Evolutionary conservation across 2,329 filamentous ascomycete genomes (phyloP).

Genomic region (Pseudodiploospora longispora): DNA sequence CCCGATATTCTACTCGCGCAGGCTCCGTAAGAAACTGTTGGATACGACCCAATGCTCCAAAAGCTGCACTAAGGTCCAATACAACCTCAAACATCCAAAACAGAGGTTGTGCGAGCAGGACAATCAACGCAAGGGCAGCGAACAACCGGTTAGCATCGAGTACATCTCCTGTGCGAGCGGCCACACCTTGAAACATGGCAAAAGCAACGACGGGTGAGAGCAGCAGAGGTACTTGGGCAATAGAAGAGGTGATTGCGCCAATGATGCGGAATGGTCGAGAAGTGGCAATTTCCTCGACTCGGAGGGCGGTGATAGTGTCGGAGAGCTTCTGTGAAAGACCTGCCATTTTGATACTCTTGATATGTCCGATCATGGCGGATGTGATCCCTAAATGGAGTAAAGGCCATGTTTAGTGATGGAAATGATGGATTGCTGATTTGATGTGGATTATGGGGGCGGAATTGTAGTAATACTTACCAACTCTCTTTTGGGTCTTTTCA

Average conservation of each 20-base stretch:
- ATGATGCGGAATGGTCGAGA: constrained; percentile 27
- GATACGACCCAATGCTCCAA: constrained; percentile 34
- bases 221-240: constrained; percentile 24
- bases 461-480: constrained; percentile 13
- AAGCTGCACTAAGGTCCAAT: constrained; percentile 27
- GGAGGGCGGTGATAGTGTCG: constrained; percentile 19
- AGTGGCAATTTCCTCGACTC: constrained; percentile 27
- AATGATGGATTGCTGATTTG: neutral
- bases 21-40: constrained; percentile 25
- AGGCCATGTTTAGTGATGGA: no score
- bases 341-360: constrained; percentile 35
- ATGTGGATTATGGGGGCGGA: fast-evolving
- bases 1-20: constrained; percentile 18
- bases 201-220: constrained; percentile 32
- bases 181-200: constrained; percentile 25
- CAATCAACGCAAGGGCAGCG: constrained; percentile 32
- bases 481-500: constrained; percentile 17
- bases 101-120: constrained; percentile 29
- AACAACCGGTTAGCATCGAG: constrained; percentile 30
- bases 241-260: constrained; percentile 24
- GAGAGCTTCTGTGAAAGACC: constrained; percentile 26
- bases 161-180: constrained; percentile 18
- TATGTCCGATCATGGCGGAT: constrained; percentile 27
- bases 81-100: constrained; percentile 30
- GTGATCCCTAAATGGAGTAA: constrained; percentile 15